Base-by-base conservation (phyloP, 768 basidiomycete species). In the Termitomyces sp. region DNA sequence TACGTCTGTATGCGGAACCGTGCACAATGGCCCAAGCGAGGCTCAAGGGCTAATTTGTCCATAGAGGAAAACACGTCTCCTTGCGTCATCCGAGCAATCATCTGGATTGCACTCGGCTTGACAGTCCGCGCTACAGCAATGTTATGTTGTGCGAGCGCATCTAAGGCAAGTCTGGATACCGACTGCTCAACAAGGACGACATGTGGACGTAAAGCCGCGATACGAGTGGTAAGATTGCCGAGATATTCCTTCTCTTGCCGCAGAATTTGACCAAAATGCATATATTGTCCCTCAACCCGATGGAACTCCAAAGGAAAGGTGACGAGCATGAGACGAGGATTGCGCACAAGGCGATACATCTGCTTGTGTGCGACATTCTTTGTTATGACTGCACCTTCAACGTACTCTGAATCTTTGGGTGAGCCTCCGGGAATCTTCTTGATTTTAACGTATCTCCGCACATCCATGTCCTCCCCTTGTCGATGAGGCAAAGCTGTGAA, bases 291-390 rank as follows among this genome's bases (percentile, higher is more conserved):
- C 64, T 94, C 91, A 4, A 92, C 85, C 9, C 94, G 88, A 63
- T 92, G 87, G 64, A 96, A 98, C 68, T 98, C 97, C 55, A 93
- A 73, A 0, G 95, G 94, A 62, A 98, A 96, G 1, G 95, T 95
- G 54, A 98, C 86, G 21, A 98, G 81, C 94, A 98, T 97, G 64
- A 99, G 83, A 16, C 95, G 86, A 2, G 97, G 94, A 65, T 94
- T 93, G 46, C 80, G 78, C 60, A 93, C 82, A 21, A 78, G 76
- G 49, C 93, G 80, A 19, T 89, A 79, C 96, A 99, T 98, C 61
- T 85, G 83, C 71, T 98, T 98, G 71, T 98, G 95, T 2, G 94
- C 91, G 9, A 98, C 88, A 64, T 98, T 98, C 79, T 99, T 98
- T 17, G 96, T 95, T 65, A 98, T 97, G 55, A 98, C 94, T 5